These are phyloP conservation scores for Hymenochaete sp. DNA, from an alignment of 1,284 basidiomycete species.

Conservation along the genomic window DNA sequence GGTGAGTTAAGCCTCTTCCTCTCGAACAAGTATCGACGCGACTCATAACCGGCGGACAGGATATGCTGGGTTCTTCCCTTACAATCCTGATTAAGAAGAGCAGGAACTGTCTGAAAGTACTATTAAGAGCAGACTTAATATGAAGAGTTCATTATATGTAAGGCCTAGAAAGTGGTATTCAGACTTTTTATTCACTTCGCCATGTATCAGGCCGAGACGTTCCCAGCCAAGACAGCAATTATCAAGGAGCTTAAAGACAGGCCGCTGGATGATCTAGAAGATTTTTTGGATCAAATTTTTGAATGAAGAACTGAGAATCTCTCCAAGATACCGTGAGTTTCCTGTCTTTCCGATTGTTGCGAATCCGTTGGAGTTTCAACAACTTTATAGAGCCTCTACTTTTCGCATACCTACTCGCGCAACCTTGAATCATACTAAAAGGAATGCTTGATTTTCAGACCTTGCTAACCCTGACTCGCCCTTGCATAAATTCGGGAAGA, in stretches of 20 bases:
- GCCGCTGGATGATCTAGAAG: conserved; percentile 62
- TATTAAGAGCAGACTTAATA: conserved; percentile 71
- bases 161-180: conserved; percentile 20
- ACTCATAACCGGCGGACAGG: conserved; percentile 37
- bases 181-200: conserved; percentile 1
- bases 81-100: conserved; percentile 76
- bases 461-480: conserved; percentile 87
- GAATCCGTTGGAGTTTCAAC: neutral
- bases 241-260: conserved; percentile 42
- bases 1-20: conserved; percentile 33
- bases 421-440: conserved; percentile 83
- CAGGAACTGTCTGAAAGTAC: conserved; percentile 71
- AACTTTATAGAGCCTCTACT: conserved; percentile 50
- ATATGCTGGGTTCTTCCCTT: conserved; percentile 81
- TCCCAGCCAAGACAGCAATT: conserved; percentile 49
- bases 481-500: conserved; percentile 79
- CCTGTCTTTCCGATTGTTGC: conserved; percentile 4
- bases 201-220: conserved; percentile 52
- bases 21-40: conserved; percentile 7
- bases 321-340: conserved; percentile 53
- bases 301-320: conserved; percentile 48
- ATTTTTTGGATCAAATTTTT: conserved; percentile 76
- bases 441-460: conserved; percentile 85
- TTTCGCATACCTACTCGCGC: conserved; percentile 85
- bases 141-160: conserved; percentile 56